These are phyloP conservation scores for Zygosaccharomyces pseudorouxii DNA, from an alignment of 805 yeast species.

Conservation along the genomic window DNA sequence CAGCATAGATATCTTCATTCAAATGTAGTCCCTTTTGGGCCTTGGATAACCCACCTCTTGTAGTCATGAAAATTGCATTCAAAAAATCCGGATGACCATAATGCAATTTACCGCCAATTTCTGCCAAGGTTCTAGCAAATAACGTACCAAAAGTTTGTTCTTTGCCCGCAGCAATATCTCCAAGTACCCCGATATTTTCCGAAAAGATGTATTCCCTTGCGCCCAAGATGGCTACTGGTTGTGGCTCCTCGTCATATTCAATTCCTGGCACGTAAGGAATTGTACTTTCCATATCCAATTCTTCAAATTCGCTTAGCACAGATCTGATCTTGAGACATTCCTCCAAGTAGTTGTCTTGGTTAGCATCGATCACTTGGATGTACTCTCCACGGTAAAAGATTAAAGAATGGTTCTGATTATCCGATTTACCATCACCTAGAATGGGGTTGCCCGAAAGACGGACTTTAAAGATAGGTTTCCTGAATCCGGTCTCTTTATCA, in stretches of 20 bases:
- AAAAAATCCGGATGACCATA: slow-evolving; percentile 97
- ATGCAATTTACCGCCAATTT: slow-evolving; percentile 90
- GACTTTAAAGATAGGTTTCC: slow-evolving; percentile 61
- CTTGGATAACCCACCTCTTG: slow-evolving; percentile 92
- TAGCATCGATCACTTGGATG: slow-evolving; percentile 92
- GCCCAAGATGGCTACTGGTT: slow-evolving; percentile 90
- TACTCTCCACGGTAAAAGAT: slow-evolving; percentile 91
- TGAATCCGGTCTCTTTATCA: slow-evolving; percentile 50
- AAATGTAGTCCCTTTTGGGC: slow-evolving; percentile 91
- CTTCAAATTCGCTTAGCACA: slow-evolving; percentile 88
- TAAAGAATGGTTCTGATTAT: slow-evolving; percentile 85
- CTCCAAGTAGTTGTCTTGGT: slow-evolving; percentile 91
- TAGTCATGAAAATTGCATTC: slow-evolving; percentile 86
- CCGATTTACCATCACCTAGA: slow-evolving; percentile 94
- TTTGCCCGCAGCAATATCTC: slow-evolving; percentile 96
- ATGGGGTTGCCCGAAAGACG: slow-evolving; percentile 90
- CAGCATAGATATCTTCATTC: slow-evolving; percentile 95
- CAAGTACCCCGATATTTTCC: slow-evolving; percentile 86
- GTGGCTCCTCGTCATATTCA: slow-evolving; percentile 39
- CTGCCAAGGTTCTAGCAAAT: slow-evolving; percentile 89
- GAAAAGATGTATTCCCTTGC: slow-evolving; percentile 94
- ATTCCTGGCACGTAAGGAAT: slow-evolving; percentile 60
- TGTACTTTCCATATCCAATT: slow-evolving; percentile 49
- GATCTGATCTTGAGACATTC: slow-evolving; percentile 90
- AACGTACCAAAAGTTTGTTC: slow-evolving; percentile 96